Conservation (phyloP, 306 rosid species). For the Chamaecrista fasciculata region DNA sequence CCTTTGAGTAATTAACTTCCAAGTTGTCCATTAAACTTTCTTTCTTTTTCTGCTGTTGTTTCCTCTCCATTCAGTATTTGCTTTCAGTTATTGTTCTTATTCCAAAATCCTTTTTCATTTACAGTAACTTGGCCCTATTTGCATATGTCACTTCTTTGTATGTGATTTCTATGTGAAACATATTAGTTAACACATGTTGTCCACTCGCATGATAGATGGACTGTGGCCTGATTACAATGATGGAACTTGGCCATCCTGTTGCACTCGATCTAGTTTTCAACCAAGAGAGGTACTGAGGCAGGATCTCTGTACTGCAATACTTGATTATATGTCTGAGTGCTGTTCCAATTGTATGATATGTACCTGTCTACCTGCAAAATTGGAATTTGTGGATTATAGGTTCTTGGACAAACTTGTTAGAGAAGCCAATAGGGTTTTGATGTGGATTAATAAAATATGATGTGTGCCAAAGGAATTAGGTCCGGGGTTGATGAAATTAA, state of each 20-base stretch:
- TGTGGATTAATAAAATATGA: neutral
- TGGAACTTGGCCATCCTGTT: constrained; percentile 96
- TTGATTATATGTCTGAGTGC: neutral
- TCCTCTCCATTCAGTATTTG: neutral
- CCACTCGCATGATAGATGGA: constrained; percentile 64
- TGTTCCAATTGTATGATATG: neutral
- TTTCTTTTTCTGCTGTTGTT: neutral
- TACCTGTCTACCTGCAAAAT: neutral
- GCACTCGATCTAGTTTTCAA: constrained; percentile 53
- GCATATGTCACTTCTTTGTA: neutral
- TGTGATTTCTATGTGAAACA: neutral
- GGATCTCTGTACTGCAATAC: no score
- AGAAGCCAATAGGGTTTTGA: neutral
- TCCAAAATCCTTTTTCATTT: neutral
- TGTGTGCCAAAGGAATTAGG: neutral
- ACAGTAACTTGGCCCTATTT: neutral
- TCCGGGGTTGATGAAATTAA: neutral
- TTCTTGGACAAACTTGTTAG: neutral
- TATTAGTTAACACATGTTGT: constrained; percentile 6
- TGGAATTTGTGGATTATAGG: neutral
- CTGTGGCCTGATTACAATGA: constrained; percentile 97
- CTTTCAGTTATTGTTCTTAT: neutral
- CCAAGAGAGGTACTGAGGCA: constrained; percentile 55
- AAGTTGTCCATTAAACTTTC: neutral
- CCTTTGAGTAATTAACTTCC: neutral